Base-by-base conservation (phyloP, 1,139 yeast genomes). In the Protomyces inundatus region DNA sequence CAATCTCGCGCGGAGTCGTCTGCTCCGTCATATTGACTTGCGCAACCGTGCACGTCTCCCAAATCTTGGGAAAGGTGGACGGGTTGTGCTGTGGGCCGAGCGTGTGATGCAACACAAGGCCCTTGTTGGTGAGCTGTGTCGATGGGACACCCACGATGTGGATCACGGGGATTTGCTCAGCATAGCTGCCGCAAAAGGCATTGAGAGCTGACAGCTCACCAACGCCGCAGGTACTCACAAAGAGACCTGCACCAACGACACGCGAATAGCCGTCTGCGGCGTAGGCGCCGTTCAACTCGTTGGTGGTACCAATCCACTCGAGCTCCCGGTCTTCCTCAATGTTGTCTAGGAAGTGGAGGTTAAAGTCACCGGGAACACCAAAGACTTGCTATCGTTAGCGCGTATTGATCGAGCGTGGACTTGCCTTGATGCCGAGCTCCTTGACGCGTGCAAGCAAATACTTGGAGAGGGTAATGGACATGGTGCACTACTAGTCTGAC, bases 101-200 rank as follows among this genome's bases (percentile, higher is more conserved):
- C 69, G 87, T 79, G 73, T 90, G 97, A 74, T 90, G 97, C 66
- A 81, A 70, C 66, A 74, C 66, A 66, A 72, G 66, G 54, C 73
- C 71, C 46, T 75, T 70, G 73, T 81, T 72, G 73, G 75, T 79
- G 42, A 75, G 72, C 36, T 76, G 75, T 5, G 81, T 75, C 46
- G 87, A 80, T 60, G 88, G 83, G 37, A 88, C 85, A 56, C 97
- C 97, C 45, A 90, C 96, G 70, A 89, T 84, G 76, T 88, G 96
- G 66, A 89, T 78, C 35, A 88, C 80, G 7, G 95, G 95, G 40
- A 84, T 84, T 72, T 81, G 85, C 74, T 89, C 96, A 54, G 91
- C 87, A 75, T 81, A 87, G 7, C 95, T 84, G 68, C 96, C 95
- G 56, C 91, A 83, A 67, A 88, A 80, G 61, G 95, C 96, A 76